Base-by-base conservation (phyloP, 129 eudicot species). In the Kitagawia praeruptora region DNA sequence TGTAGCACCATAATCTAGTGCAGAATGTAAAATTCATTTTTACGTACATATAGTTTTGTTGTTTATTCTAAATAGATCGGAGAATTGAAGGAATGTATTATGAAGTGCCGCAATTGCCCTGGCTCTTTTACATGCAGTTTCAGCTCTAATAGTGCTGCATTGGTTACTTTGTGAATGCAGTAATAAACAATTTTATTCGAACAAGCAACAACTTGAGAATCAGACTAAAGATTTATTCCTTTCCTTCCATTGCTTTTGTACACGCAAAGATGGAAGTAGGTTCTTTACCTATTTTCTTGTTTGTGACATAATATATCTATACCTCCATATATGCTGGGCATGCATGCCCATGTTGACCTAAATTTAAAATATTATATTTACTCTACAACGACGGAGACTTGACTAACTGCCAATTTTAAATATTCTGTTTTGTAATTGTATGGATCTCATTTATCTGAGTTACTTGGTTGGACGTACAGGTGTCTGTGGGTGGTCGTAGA, bases 211-310 rank as follows among this genome's bases (percentile, higher is more conserved):
- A 46, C 45, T 81, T 76, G 93, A 91, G n/a, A 89, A 81, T 80
- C 84, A 82, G 64, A 85, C 88, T 71, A 76, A 75, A 80, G 93
- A 89, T 10, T 76, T 91, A 75, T 87, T 91, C 82, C 83, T 86
- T 73, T 66, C 92, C 69, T 91, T 89, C 80, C 97, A 83, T 81
- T 91, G 97, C 85, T 89, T 85, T 70, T 91, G 97, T 71, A 85
- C 85, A 19, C 93, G 90, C 54, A 91, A 89, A 91, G 89, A 91
- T n/a, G n/a, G n/a, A n/a, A n/a, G 97, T 91, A 85, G 54, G 91
- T 74, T 31, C 25, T 5, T 53, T 3, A 16, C 19, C 31, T 27
- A 8, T 61, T 64, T 64, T 75, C 51, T 70, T 51, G 40, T 58
- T 63, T 3, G 23, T 34, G 21, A 3, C 8, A 16, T 37, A 5